Base-by-base conservation (phyloP, 176 grass and related monocot genomes). In the Saccharum spontaneum region DNA sequence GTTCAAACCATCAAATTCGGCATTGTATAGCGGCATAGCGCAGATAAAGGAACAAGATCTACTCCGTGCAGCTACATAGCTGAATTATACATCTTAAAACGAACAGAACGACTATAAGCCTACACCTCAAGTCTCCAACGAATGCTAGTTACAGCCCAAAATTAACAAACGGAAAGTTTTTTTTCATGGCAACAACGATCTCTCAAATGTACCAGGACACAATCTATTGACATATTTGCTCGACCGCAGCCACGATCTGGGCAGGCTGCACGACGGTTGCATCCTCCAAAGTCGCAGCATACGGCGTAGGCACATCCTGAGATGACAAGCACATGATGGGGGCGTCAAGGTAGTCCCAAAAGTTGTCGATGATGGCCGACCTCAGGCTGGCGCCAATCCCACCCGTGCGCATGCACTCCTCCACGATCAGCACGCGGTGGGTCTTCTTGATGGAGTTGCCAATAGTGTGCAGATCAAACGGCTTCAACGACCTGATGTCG, bases 361-460 rank as follows among this genome's bases (percentile, higher is more conserved):
- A 98, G 59, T 91, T 98, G 85, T 98, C 92, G 0, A 93, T 95
- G 71, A 95, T 98, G 24, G 92, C 91, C 0, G 89, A 87, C 50
- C 92, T 98, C 71, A 98, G 80, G 34, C 95, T 98, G 8, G 95
- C 92, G 1, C 89, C 92, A 0, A 95, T 98, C 17, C 95, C 95
- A n/a, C 92, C 90, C 0, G 95, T 98, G n/a, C 95, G 81, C 92
- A 94, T 94, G 90, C 95, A 94, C 71, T 97, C 92, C 82, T 97
- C 95, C 60, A 97, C 92, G 15, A 97, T 97, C 54, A 97, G 20
- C 70, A 97, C 95, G 0, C 89, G 84, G 71, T 97, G 90, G 20
- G 95, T 98, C 82, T 95, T 98, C 89, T 94, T 93, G 7, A 93
- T 82, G 17, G 90, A 93, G 50, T 93, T 94, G 14, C 90, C 92